A percentile compares a stretch with the other conserved stretches of the same genome.
Conservation (phyloP, 1,139 yeast species). For the Suhomyces bribrorum region DNA sequence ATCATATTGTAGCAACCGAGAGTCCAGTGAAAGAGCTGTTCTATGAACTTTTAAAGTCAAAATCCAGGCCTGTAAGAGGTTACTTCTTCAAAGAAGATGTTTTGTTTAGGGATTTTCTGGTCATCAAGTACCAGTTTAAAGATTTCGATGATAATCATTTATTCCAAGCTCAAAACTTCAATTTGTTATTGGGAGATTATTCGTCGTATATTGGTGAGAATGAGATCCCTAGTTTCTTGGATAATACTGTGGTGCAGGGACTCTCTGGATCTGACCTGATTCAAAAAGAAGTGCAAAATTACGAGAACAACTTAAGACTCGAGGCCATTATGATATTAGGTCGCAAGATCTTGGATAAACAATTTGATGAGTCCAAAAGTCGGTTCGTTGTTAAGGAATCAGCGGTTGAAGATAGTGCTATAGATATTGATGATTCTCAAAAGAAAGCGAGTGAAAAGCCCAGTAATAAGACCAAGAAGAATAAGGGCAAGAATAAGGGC, state of each 20-base stretch:
- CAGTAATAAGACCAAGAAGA: conserved; percentile 4
- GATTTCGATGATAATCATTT: conserved; percentile 60
- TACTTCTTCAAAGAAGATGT: conserved; percentile 68
- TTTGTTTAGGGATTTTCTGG: conserved; percentile 56
- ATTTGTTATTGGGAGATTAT: conserved; percentile 38
- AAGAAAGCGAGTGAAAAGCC: conserved; percentile 1
- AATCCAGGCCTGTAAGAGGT: conserved; percentile 40
- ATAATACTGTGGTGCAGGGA: conserved; percentile 15
- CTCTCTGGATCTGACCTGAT: conserved; percentile 5
- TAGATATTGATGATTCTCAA: conserved; percentile 15
- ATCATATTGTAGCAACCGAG: conserved; percentile 11
- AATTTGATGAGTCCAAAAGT: conserved; percentile 13
- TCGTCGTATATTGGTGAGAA: conserved; percentile 18
- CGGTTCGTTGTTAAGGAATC: conserved; percentile 8
- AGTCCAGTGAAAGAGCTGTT: conserved; percentile 6
- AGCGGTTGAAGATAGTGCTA: conserved; percentile 4
- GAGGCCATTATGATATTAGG: conserved; percentile 25
- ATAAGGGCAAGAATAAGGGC: conserved; percentile 6
- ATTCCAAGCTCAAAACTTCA: conserved; percentile 32
- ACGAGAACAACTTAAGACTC: conserved; percentile 28
- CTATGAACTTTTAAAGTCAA: conserved; percentile 14
- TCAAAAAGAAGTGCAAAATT: conserved; percentile 17
- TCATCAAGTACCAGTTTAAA: conserved; percentile 53
- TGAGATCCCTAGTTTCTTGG: conserved; percentile 31
- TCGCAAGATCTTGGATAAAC: conserved; percentile 15